Percentiles rank a stretch among this genome's conserved stretches.
phyloP scores from a whole-genome alignment of 1,284 basidiomycete genomes.

The Ceratobasidium sp. region DNA sequence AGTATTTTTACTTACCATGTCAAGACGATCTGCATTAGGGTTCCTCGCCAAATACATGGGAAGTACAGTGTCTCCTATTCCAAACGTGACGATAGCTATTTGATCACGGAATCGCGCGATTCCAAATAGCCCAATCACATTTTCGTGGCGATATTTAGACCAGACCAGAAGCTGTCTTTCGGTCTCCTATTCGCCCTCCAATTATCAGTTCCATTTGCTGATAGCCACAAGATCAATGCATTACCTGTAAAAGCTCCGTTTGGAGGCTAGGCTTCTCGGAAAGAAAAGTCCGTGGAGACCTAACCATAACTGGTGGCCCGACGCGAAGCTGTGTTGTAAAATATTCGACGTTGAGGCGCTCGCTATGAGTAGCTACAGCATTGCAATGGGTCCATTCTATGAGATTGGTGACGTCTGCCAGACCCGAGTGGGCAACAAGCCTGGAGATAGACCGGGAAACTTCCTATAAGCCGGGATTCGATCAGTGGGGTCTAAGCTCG shows the following conservation, averaged over 20 bases:
- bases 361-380: background rate
- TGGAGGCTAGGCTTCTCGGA: background rate
- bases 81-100: background rate
- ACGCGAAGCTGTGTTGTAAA: background rate
- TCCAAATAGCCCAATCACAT: background rate
- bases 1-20: background rate
- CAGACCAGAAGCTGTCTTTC: background rate
- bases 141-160: background rate
- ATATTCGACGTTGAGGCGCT: background rate
- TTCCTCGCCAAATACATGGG: background rate
- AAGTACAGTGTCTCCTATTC: background rate
- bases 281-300: background rate
- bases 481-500: background rate
- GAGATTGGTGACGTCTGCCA: conserved; percentile 1
- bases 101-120: background rate
- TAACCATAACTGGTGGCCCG: background rate
- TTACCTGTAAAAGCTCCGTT: background rate
- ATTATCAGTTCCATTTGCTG: background rate
- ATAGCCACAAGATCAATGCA: background rate
- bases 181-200: background rate
- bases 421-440: background rate
- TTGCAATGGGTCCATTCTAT: background rate
- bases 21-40: background rate
- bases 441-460: background rate
- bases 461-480: background rate